A percentile compares a stretch with the other conserved stretches of the same genome.
These are phyloP conservation scores for Trichoderma polysporum DNA, from an alignment of 2,329 filamentous ascomycete genomes.

Conservation along the genomic window DNA sequence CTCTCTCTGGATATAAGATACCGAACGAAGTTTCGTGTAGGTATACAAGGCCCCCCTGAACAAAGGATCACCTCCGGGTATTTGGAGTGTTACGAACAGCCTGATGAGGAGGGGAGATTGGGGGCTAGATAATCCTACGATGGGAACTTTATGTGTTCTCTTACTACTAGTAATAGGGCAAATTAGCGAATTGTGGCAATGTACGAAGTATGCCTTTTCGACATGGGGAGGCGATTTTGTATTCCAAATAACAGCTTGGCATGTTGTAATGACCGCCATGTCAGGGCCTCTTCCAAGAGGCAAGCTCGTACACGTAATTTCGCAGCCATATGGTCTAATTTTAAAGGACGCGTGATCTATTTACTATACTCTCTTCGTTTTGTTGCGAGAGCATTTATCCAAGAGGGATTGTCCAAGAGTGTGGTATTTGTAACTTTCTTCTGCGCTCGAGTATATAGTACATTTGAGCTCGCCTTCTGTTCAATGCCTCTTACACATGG, in stretches of 20 bases:
- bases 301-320: not conserved
- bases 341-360: not conserved
- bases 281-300: not conserved
- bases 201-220: not conserved
- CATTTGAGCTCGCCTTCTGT: not conserved
- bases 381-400: not conserved
- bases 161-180: not conserved
- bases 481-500: not conserved
- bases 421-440: not conserved
- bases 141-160: not conserved
- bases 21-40: no score
- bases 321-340: no score
- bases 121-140: not conserved
- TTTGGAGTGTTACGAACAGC: no score
- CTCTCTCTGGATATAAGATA: no score
- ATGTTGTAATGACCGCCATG: not conserved
- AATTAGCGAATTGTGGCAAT: not conserved
- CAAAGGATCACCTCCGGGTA: no score
- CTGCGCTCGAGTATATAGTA: not conserved
- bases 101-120: not conserved
- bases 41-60: no score
- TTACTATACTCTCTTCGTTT: not conserved
- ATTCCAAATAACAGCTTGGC: not conserved
- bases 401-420: not conserved
- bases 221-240: not conserved